Conservation (phyloP, 306 rosid species). For the Senna siamea region DNA sequence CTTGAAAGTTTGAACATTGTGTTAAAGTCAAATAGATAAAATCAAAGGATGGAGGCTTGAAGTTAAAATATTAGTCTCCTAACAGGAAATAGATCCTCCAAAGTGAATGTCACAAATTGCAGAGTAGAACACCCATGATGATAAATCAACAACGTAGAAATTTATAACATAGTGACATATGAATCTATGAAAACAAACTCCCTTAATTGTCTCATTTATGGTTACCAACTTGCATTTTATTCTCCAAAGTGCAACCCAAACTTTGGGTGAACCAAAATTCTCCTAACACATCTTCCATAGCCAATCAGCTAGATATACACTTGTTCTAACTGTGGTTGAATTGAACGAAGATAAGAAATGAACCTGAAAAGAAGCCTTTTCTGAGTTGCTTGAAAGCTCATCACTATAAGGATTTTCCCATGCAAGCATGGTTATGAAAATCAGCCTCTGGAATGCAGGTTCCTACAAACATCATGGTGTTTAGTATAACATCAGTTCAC, state of each 20-base stretch:
- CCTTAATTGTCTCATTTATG: neutral
- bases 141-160: neutral
- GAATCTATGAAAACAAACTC: neutral
- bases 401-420: constrained; percentile 87
- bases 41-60: constrained; percentile 1
- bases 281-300: constrained; percentile 22
- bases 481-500: constrained; percentile 30
- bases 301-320: constrained; percentile 15
- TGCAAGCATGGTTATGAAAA: constrained; percentile 93
- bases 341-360: constrained; percentile 27
- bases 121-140: neutral
- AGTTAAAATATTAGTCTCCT: neutral
- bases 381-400: constrained; percentile 51
- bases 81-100: neutral
- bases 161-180: neutral
- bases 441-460: constrained; percentile 87
- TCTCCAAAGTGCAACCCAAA: neutral
- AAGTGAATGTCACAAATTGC: neutral
- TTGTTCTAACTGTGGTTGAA: constrained; percentile 25
- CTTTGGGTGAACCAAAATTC: neutral
- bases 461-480: constrained; percentile 58
- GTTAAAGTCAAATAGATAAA: constrained; percentile 25
- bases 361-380: constrained; percentile 86
- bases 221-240: neutral
- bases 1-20: constrained; percentile 12